phyloP scores from a whole-genome alignment of 345 rosid genomes.

The Xanthoceras sorbifolium region DNA sequence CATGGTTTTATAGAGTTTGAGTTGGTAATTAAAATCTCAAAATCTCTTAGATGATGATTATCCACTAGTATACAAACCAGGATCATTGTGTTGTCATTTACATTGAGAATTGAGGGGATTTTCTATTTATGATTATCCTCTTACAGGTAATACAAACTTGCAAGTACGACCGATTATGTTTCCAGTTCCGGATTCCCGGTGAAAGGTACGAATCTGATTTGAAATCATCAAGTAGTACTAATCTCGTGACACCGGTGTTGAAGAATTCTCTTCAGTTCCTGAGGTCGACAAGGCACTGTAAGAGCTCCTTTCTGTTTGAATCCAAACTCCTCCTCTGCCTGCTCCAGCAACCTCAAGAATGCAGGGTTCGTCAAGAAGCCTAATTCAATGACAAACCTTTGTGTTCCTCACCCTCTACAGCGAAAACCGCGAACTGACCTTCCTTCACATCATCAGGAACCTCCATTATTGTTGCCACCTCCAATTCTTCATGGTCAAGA shows the following conservation, averaged over 20 bases:
- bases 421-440: conserved; percentile 48
- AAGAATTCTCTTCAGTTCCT: conserved; percentile 36
- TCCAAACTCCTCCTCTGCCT: conserved; percentile 54
- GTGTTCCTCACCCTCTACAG: conserved; percentile 38
- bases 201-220: too few relatives aligned
- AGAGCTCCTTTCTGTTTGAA: conserved; percentile 42
- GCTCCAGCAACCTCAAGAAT: conserved; percentile 45
- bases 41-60: too few relatives aligned
- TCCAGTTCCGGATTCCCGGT: too few relatives aligned
- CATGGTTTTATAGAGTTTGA: too few relatives aligned
- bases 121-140: too few relatives aligned
- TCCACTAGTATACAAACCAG: too few relatives aligned
- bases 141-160: too few relatives aligned
- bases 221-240: background rate
- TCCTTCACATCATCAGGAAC: conserved; percentile 42
- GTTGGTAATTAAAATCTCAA: too few relatives aligned
- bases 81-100: too few relatives aligned
- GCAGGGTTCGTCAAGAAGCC: conserved; percentile 38
- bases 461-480: background rate
- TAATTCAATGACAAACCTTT: conserved; percentile 55
- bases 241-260: background rate
- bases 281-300: conserved; percentile 55
- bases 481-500: too few relatives aligned
- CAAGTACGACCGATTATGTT: too few relatives aligned
- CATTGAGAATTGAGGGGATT: too few relatives aligned